Base-by-base conservation (phyloP, 495 filamentous ascomycete genomes). In the Annulohypoxylon moriforme region DNA sequence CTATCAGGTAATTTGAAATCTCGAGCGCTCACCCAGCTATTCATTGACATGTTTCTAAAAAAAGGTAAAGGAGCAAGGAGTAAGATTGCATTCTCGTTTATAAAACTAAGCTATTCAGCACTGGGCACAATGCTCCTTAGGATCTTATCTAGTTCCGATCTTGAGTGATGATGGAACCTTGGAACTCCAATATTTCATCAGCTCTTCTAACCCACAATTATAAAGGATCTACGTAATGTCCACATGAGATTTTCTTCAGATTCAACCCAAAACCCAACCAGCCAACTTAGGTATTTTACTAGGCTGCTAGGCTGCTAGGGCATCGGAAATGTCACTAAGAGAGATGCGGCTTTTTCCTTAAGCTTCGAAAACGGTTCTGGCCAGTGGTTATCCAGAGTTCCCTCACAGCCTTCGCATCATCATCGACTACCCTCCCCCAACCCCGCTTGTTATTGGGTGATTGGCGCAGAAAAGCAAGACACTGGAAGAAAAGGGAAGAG, bases 111-210 rank as follows among this genome's bases (percentile, higher is more conserved):
- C 40, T 55, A 60, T 60, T 49, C 8, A 59, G 40, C 47, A n/a
- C n/a, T n/a, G n/a, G n/a, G n/a, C n/a, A n/a, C n/a, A 64, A 60
- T 73, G 49, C 55, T 62, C 29, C 60, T 69, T 46, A 16, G 42
- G 61, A 73, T 73, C 71, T 69, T 73, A 73, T 69, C 65, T 69
- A 13, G 57, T 66, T 73, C 65, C 65, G 71, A 73, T 73, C 71
- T 73, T 62, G 49, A 53, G 57, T 57, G 61, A 68, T 24, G 67
- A 69, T 72, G 69, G 59, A 49, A 68, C 64, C 64, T 36, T 36
- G 33, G 33, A 36, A 36, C 64, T 58, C 64, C 52, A 44, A 64
- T 69, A 63, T 22, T 27, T 64, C 50, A 55, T 14, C 46, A 49
- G 46, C 24, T 13, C 36, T 60, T 60, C 44, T 33, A 60, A 27